Evolutionary conservation across 2,329 filamentous ascomycete species (phyloP), one percentile per base, ranked within the genome.

Genomic region (Albophoma yamanashiensis): DNA sequence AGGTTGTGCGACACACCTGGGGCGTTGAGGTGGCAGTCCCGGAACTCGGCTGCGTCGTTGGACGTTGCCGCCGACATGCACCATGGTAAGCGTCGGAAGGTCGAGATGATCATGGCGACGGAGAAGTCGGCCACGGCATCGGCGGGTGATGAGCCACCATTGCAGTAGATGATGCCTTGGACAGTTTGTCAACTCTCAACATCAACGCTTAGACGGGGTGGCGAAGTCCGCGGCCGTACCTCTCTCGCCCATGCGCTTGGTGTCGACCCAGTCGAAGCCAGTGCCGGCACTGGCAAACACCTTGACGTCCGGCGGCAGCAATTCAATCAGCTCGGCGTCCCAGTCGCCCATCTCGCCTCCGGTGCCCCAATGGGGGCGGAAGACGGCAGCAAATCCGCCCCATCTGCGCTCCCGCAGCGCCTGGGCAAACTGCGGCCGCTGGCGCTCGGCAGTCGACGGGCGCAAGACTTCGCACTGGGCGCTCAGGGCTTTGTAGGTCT

Each of bases 61-160:
- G 76, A 67, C 3, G 78, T 70, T 0, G 86, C 85, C 1, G 85
- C 82, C 1, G 76, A 68, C 57, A 83, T 79, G 63, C 82, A 86
- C 82, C 86, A 89, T 1, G 83, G 78, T 15, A 91, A 79, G 55
- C 83, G 79, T 58, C 88, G 85, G 75, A 90, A 91, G 17, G 83
- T 85, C 11, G 82, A 82, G 57, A 92, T 81, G 65, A 91, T 82
- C 65, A 88, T 80, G 67, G 85, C 86, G 47, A 89, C 77, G 22
- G 86, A 84, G 62, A 89, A 84, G 70, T 91, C 89, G 57, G 88
- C 87, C 1, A 91, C 88, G 5, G 87, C 84, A 67, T 91, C 88
- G 8, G 86, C 86, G 42, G 86, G 87, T 0, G 88, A 87, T 1
- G 84, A 79, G 1, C 87, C 87, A 3, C 84, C 82, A 73, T 91